phyloP scores from a whole-genome alignment of 352 stramenopile species.

The Peronospora belbahrii region DNA sequence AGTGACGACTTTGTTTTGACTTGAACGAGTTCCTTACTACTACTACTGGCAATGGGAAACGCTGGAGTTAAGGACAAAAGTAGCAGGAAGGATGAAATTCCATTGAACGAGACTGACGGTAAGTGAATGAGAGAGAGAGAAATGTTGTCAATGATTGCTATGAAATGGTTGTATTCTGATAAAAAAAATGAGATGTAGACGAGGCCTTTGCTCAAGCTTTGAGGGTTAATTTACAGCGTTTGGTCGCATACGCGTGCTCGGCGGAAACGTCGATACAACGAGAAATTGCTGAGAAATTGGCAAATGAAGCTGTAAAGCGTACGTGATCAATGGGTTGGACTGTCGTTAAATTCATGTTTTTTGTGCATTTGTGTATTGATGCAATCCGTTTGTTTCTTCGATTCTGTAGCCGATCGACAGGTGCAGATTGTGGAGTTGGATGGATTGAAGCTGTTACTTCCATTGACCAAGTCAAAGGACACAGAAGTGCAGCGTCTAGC shows the following conservation, averaged over 20 bases:
- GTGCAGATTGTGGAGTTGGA: slow-evolving; percentile 92
- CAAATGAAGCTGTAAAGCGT: slow-evolving; percentile 93
- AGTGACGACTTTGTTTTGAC: too few relatives aligned
- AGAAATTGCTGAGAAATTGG: slow-evolving; percentile 91
- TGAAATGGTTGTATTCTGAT: too few relatives aligned
- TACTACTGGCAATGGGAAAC: slow-evolving; percentile 37
- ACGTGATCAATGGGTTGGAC: too few relatives aligned
- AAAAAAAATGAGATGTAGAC: slow-evolving; percentile 43
- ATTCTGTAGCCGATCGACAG: slow-evolving; percentile 77
- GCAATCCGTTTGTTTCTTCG: too few relatives aligned
- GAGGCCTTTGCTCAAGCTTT: slow-evolving; percentile 84
- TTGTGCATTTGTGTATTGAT: too few relatives aligned
- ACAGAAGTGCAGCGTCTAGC: slow-evolving; percentile 90
- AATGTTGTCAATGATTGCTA: too few relatives aligned
- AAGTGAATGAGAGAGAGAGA: too few relatives aligned
- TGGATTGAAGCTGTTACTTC: slow-evolving; percentile 88
- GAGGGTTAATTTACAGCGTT: slow-evolving; percentile 83
- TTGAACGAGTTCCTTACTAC: slow-evolving; percentile 5
- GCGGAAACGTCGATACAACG: slow-evolving; percentile 85
- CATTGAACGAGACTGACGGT: slow-evolving; percentile 66
- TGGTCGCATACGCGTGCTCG: slow-evolving; percentile 90
- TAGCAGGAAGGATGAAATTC: slow-evolving; percentile 75
- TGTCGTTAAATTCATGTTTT: too few relatives aligned
- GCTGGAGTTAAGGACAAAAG: slow-evolving; percentile 40
- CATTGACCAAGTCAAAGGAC: slow-evolving; percentile 88